phyloP scores from a whole-genome alignment of 2,329 filamentous ascomycete species.

The Sporothrix pallida region DNA sequence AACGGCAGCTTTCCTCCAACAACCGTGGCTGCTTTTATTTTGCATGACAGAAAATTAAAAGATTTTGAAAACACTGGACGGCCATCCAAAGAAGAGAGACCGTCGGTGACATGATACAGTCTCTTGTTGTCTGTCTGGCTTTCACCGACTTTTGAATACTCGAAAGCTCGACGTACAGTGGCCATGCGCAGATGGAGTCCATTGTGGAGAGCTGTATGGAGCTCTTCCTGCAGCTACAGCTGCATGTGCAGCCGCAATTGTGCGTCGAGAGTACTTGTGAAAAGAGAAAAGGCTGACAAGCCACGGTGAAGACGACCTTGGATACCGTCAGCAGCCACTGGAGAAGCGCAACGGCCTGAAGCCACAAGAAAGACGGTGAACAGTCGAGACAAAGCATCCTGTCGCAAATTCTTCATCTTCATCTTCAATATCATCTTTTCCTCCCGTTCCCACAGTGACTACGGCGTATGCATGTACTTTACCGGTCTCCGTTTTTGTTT shows the following conservation, averaged over 20 bases:
- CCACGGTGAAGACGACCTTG: neutral
- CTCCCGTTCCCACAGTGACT: conserved; percentile 23
- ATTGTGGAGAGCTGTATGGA: conserved; percentile 16
- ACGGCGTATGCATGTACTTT: conserved; percentile 24
- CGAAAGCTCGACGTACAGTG: neutral
- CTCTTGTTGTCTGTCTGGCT: neutral
- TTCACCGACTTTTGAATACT: conserved; percentile 15
- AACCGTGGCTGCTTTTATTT: neutral
- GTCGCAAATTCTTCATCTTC: neutral
- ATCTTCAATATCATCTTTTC: neutral
- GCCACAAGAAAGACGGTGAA: conserved; percentile 14
- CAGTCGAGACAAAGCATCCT: neutral
- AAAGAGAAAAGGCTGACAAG: neutral
- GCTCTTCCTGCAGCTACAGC: conserved; percentile 10
- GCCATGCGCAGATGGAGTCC: neutral
- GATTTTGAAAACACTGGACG: neutral
- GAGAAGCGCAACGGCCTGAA: neutral
- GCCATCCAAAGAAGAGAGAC: neutral
- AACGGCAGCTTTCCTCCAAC: neutral
- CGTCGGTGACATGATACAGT: neutral
- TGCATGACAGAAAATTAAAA: too few species aligned
- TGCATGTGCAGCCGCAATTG: neutral
- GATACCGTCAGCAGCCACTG: neutral
- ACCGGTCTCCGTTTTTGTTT: neutral
- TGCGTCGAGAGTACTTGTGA: neutral